Evolutionary conservation across 257 asterid genomes (phyloP).

Genomic region (Rhazya stricta): DNA sequence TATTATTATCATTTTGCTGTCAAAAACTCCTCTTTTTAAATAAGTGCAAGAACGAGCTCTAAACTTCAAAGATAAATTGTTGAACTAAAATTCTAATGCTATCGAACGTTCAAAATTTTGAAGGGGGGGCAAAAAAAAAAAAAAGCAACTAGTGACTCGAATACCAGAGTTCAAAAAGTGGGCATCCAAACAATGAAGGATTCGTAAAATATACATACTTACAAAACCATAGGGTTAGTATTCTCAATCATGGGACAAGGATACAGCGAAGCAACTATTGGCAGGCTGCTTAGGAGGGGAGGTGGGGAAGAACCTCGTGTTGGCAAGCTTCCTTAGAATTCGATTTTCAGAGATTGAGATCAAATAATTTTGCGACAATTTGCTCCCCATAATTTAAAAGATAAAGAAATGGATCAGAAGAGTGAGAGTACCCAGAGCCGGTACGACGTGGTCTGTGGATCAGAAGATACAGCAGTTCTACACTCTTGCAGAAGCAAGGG

Average conservation of each 20-base stretch:
- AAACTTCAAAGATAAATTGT: background rate
- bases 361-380: background rate
- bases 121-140: background rate
- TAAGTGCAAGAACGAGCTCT: background rate
- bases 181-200: background rate
- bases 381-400: background rate
- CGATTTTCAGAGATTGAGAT: background rate
- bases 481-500: conserved; percentile 43
- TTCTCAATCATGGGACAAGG: background rate
- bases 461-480: conserved; percentile 42
- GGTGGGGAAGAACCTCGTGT: no score
- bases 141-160: background rate
- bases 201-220: background rate
- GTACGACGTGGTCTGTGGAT: conserved; percentile 59
- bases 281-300: no score
- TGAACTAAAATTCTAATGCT: background rate
- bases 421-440: conserved; percentile 66
- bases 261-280: background rate
- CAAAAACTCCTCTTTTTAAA: background rate
- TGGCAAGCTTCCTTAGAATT: background rate
- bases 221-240: background rate
- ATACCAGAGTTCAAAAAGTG: background rate
- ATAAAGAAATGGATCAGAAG: background rate
- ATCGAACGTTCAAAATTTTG: background rate
- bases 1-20: no score